These are phyloP conservation scores for Cercophora newfieldiana DNA, from an alignment of 495 filamentous ascomycete genomes.

Conservation along the genomic window DNA sequence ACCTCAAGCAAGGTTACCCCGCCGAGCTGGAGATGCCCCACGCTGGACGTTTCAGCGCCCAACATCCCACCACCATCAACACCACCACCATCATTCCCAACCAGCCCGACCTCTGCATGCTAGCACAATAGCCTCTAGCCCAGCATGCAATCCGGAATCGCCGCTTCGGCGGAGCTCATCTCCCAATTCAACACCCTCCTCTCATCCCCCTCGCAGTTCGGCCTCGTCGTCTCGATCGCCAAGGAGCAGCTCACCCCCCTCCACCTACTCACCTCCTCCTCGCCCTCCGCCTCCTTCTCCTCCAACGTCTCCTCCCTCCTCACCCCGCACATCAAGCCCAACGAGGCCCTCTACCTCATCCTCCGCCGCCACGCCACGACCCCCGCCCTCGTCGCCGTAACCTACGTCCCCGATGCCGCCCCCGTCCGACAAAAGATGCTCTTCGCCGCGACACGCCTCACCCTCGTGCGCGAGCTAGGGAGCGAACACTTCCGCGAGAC, in stretches of 20 bases:
- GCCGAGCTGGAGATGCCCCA: background rate
- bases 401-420: slow-evolving; percentile 87
- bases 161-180: slow-evolving; percentile 85
- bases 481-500: slow-evolving; percentile 80
- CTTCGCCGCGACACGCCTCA: slow-evolving; percentile 84
- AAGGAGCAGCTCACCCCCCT: slow-evolving; percentile 71
- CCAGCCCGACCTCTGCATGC: background rate
- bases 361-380: slow-evolving; percentile 63
- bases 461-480: slow-evolving; percentile 82
- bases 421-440: slow-evolving; percentile 95
- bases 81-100: background rate
- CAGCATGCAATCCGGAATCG: slow-evolving; percentile 83
- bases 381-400: slow-evolving; percentile 69
- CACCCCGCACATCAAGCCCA: slow-evolving; percentile 64
- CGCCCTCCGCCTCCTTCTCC: slow-evolving; percentile 58
- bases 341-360: slow-evolving; percentile 79
- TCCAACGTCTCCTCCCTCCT: slow-evolving; percentile 58
- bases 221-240: slow-evolving; percentile 77
- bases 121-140: background rate
- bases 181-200: slow-evolving; percentile 76
- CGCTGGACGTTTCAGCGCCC: background rate
- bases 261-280: slow-evolving; percentile 56
- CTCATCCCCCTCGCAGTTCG: slow-evolving; percentile 63
- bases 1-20: background rate
- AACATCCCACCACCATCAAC: background rate